Conservation (phyloP, 352 stramenopile genomes). For the Phytophthora meadii region DNA sequence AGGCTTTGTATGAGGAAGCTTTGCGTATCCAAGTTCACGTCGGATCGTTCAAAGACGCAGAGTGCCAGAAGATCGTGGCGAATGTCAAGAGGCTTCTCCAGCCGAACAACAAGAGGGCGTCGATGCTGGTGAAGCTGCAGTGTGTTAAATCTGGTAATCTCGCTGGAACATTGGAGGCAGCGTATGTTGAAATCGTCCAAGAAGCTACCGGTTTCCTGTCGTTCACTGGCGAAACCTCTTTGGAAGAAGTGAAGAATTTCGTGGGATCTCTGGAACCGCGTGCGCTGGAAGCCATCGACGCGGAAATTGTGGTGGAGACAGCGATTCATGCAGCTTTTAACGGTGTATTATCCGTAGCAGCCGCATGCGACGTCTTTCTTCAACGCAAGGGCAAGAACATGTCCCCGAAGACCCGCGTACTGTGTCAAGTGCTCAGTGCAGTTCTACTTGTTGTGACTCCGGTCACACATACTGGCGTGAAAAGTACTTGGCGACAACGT, state of each 20-base stretch:
- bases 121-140: conserved; percentile 70
- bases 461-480: conserved; percentile 2
- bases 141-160: conserved; percentile 66
- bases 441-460: conserved; percentile 46
- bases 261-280: conserved; percentile 37
- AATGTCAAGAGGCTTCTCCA: conserved; percentile 57
- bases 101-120: conserved; percentile 47
- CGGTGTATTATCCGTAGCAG: conserved; percentile 38
- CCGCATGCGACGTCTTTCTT: conserved; percentile 57
- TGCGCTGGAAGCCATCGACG: conserved; percentile 48
- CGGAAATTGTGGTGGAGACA: conserved; percentile 63
- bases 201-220: conserved; percentile 51
- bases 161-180: conserved; percentile 40
- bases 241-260: conserved; percentile 48
- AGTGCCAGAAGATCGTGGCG: conserved; percentile 79
- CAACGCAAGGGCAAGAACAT: conserved; percentile 64
- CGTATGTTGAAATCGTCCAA: conserved; percentile 72
- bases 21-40: conserved; percentile 74
- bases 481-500: conserved; percentile 42
- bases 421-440: conserved; percentile 65
- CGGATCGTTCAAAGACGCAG: conserved; percentile 73
- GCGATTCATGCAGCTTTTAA: conserved; percentile 61
- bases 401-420: conserved; percentile 46
- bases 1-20: conserved; percentile 69
- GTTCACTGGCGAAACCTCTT: conserved; percentile 40